Evolutionary conservation across 2,329 filamentous ascomycete genomes (phyloP), one percentile per base, ranked within the genome.

Genomic region (Pyricularia pennisetigena): DNA sequence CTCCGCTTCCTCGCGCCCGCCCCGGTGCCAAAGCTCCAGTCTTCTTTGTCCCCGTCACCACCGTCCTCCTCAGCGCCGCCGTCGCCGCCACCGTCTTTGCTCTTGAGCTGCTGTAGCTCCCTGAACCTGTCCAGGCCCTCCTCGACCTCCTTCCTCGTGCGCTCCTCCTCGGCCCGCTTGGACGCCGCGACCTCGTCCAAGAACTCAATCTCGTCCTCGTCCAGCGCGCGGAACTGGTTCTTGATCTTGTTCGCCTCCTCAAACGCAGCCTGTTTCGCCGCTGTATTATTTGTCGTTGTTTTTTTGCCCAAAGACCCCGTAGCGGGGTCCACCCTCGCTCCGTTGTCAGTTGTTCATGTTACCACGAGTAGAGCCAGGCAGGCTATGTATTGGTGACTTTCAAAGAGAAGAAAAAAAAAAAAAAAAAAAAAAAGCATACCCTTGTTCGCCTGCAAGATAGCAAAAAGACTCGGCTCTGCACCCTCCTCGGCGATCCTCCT

Each of bases 361-460:
- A 24, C 61, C 14, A 35, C 12, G 14, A 16, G 32, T 16, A 35
- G 12, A 35, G 12, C 32, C 32, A 35, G 12, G 24, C 23, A 30
- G 1, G 6, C 23, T 23, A 20, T 16, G 9, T 28, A 10, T 28
- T 24, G 3, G 24, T 32, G 29, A 16, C 3, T 63, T 16, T 16
- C 10, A 59, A 16, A 67, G 62, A 35, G 3, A 28, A 23, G 28
- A 41, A 67, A 68, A 61, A 30, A 30, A 67, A 67, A 62, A 29
- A 30, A 65, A 70, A 65, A 68, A 68, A 54, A 35, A 65, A 68
- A 69, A 24, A 62, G 59, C 49, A 23, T 76, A 90, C 88, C 89
- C 86, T 94, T 94, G 78, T 95, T 95, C 62, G 89, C 91, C 78
- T 94, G 89, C 67, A 95, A 78, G 2, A 91, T 83, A 62, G 94